These are phyloP conservation scores for Xylariaceae sp. DNA, from an alignment of 2,329 filamentous ascomycete species.

Conservation along the genomic window DNA sequence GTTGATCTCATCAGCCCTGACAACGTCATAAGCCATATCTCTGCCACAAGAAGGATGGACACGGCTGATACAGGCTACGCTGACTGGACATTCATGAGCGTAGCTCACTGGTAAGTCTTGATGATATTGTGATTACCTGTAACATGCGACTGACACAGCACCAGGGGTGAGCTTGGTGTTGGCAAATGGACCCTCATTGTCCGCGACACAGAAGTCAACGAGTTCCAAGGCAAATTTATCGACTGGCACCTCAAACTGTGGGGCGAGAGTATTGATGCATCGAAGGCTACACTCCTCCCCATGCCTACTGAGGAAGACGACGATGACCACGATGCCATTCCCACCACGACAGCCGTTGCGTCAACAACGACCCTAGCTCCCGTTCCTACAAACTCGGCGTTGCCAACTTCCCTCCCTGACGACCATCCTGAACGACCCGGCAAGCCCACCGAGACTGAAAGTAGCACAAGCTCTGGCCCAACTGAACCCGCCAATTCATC, in stretches of 20 bases:
- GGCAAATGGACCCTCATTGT: slow-evolving; percentile 91
- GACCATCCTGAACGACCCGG: slow-evolving; percentile 65
- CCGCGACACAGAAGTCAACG: slow-evolving; percentile 79
- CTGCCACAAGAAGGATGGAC: slow-evolving; percentile 71
- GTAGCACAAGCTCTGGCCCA: slow-evolving; percentile 30
- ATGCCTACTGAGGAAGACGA: slow-evolving; percentile 83
- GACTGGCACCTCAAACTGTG: slow-evolving; percentile 95
- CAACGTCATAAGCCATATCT: slow-evolving; percentile 79
- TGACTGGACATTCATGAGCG: slow-evolving; percentile 99
- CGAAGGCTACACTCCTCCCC: slow-evolving; percentile 71
- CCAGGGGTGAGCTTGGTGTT: slow-evolving; percentile 79
- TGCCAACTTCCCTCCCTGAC: slow-evolving; percentile 46
- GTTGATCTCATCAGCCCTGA: slow-evolving; percentile 86
- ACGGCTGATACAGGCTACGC: slow-evolving; percentile 67
- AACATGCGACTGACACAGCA: slow-evolving; percentile 30
- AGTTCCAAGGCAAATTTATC: slow-evolving; percentile 71
- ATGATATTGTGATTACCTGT: not conserved
- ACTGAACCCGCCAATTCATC: slow-evolving; percentile 24
- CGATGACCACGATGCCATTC: slow-evolving; percentile 69
- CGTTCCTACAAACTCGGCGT: slow-evolving; percentile 42
- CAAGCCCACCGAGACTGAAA: slow-evolving; percentile 39
- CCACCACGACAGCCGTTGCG: slow-evolving; percentile 58
- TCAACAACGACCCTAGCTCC: slow-evolving; percentile 62
- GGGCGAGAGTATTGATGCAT: slow-evolving; percentile 80
- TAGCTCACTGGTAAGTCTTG: slow-evolving; percentile 78